Evolutionary conservation across 2,329 filamentous ascomycete species (phyloP).

Genomic region (Trichoderma sp.): DNA sequence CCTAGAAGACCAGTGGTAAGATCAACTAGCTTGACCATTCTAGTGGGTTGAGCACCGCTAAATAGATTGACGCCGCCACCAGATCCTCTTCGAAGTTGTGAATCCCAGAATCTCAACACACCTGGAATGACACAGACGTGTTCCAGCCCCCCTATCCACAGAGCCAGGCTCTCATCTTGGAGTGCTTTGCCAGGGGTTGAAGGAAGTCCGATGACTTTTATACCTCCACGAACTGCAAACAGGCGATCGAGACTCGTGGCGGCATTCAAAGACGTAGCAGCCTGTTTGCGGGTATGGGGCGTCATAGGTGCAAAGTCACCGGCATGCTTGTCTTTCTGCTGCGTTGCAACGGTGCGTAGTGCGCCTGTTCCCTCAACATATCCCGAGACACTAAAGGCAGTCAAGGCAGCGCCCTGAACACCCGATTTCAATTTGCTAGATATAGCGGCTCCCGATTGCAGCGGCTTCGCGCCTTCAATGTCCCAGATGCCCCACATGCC

Average conservation of each 20-base stretch:
- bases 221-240: slow-evolving; percentile 53
- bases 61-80: slow-evolving; percentile 58
- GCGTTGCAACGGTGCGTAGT: slow-evolving; percentile 46
- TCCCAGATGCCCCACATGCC: slow-evolving; percentile 72
- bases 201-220: slow-evolving; percentile 52
- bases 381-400: slow-evolving; percentile 59
- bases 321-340: slow-evolving; percentile 41
- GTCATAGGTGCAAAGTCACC: slow-evolving; percentile 66
- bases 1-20: slow-evolving; percentile 57
- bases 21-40: slow-evolving; percentile 58
- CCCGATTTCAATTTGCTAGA: slow-evolving; percentile 55
- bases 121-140: slow-evolving; percentile 59
- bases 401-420: slow-evolving; percentile 59
- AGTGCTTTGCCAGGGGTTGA: slow-evolving; percentile 43
- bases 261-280: slow-evolving; percentile 47
- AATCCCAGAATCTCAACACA: slow-evolving; percentile 60
- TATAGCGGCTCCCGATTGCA: slow-evolving; percentile 44
- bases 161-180: slow-evolving; percentile 55
- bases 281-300: slow-evolving; percentile 60
- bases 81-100: slow-evolving; percentile 54
- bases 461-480: slow-evolving; percentile 58
- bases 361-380: slow-evolving; percentile 62
- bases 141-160: slow-evolving; percentile 60
- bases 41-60: slow-evolving; percentile 54
- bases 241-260: slow-evolving; percentile 53